Percentiles rank a stretch among this genome's conserved stretches.
Evolutionary conservation across 352 stramenopile species (phyloP).

Genomic region (Globisporangium radiosum): DNA sequence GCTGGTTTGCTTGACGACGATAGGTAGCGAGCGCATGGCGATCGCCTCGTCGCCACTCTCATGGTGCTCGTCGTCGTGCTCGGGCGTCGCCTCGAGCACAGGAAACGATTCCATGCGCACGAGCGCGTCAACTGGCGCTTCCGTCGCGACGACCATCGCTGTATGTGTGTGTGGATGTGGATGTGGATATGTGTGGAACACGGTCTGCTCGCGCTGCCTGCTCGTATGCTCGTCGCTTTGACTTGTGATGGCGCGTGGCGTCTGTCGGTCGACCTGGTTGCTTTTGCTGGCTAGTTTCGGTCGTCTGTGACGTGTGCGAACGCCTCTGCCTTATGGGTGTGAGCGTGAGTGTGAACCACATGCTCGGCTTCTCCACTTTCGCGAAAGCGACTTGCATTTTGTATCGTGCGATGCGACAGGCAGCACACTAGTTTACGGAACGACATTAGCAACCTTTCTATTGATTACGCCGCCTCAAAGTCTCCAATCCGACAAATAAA

Average conservation of each 20-base stretch:
- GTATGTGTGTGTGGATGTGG: neutral
- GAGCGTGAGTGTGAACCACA: neutral
- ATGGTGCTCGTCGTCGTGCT: constrained; percentile 9
- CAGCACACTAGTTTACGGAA: too few relatives aligned
- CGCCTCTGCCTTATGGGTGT: neutral
- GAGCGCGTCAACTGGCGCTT: constrained; percentile 1
- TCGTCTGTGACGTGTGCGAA: neutral
- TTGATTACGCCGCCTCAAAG: too few relatives aligned
- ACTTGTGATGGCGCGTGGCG: neutral
- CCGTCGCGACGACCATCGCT: constrained; percentile 2
- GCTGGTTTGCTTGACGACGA: constrained; percentile 1
- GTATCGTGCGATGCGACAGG: neutral
- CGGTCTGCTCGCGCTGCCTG: constrained; percentile 1
- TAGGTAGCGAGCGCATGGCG: neutral
- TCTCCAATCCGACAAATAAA: too few relatives aligned
- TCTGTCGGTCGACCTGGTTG: too few relatives aligned
- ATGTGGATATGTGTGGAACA: neutral
- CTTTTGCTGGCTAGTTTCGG: too few relatives aligned
- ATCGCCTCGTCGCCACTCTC: neutral
- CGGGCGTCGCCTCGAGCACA: constrained; percentile 8
- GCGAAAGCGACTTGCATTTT: neutral
- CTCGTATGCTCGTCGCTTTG: neutral
- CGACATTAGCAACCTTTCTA: too few relatives aligned
- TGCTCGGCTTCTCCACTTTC: neutral
- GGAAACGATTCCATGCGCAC: neutral